Base-by-base conservation (phyloP, 768 basidiomycete species). In the Leccinum obscurum region DNA sequence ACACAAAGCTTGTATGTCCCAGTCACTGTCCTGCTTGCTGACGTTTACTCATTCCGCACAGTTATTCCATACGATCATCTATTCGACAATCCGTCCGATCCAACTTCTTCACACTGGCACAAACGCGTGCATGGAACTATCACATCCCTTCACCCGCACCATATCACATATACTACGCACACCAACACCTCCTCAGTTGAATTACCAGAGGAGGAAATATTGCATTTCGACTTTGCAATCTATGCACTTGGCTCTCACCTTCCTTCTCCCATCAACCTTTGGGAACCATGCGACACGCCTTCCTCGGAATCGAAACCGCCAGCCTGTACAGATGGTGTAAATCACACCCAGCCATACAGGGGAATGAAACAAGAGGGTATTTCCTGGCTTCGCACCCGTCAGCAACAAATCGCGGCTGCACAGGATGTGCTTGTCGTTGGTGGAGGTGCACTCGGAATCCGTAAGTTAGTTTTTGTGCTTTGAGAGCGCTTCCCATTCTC, bases 391-490 rank as follows among this genome's bases (percentile, higher is more conserved):
- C 76, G 75, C 60, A 69, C 74, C n/a, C 77, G 79, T 57, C 87
- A 88, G 65, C 68, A 69, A 34, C 70, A 74, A 4, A 77, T 90
- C 53, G 72, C 80, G 55, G 71, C 68, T 3, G 79, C 85, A 0
- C 73, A 70, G 1, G 82, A 78, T 46, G 78, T 91, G 4, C 78
- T 90, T 7, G 80, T 90, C 14, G 81, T 90, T 3, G 89, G 90
- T 2, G 89, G 87, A 11, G 89, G 90, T 1, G 86, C 89, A 1
- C 80, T 90, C 9, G 89, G 89, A 3, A 83, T 90, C 28, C 86
- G 87, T 88, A 68, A 64, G 85, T 78, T 28, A 26, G 22, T 30
- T 46, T 46, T 32, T 2, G 4, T 41, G 6, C 15, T 24, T 30
- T 37, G 2, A 41, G 17, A n/a, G 20, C 15, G 1, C 37, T 48